Evolutionary conservation across 2,329 filamentous ascomycete species (phyloP), one percentile per base, ranked within the genome.

Genomic region (Blastomyces parvus): DNA sequence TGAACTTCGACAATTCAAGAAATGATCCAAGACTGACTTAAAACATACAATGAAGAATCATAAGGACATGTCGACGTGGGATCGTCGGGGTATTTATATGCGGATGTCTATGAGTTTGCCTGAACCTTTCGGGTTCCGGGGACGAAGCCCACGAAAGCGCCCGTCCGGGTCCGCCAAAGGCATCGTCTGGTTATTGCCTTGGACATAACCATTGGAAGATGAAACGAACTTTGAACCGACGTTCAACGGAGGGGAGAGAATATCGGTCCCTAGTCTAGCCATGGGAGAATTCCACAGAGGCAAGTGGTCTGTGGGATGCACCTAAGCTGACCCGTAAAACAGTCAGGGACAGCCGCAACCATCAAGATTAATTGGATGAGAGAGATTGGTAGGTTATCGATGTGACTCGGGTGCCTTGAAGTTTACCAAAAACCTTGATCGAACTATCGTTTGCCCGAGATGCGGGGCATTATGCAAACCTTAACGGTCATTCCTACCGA

Each of bases 41-140:
- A 42, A 63, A 59, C 57, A 64, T 59, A 46, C 48, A 57, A 44
- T 48, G 59, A 58, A 61, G 56, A 56, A 56, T 53, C 63, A 22
- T 40, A 61, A 57, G 14, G 30, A 27, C 27, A n/a, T 40, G 33
- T 22, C 36, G 46, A 59, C 36, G 48, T 22, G 46, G 63, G 61
- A 48, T 48, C 17, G 13, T 48, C 60, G 64, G 56, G 62, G 50
- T 66, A 64, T 65, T 65, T 68, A 68, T 68, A 68, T 62, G 52
- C 38, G 62, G 65, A 61, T 36, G 1, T 8, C 27, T 42, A 11
- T 40, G 30, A 30, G 13, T 30, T 44, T 19, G 8, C 30, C 8
- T 38, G 55, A 50, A 50, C 9, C 46, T 11, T 5, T 50, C 22
- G 22, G 46, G 46, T 50, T 50, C 46, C n/a, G 25, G 9, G 46